Base-by-base conservation (phyloP, 2,329 filamentous ascomycete species). In the Magnaporthiopsis poae region DNA sequence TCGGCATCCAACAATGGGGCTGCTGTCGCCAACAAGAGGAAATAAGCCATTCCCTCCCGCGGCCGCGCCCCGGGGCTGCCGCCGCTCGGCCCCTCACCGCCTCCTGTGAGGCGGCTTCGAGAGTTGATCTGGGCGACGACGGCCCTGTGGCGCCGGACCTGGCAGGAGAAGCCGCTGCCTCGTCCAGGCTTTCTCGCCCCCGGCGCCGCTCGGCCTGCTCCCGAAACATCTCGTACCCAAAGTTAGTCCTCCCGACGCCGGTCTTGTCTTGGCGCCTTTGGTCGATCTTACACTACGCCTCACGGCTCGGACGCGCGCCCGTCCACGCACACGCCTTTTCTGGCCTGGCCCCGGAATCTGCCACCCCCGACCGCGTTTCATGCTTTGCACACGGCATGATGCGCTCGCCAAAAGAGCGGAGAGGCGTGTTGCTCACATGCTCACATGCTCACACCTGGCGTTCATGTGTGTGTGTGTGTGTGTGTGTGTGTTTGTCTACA, bases 11-110 rank as follows among this genome's bases (percentile, higher is more conserved):
- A 69, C 21, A 69, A 69, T 27, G 68, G 68, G n/a, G 39, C 39
- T 3, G 62, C 27, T 3, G 62, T 13, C 13, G 39, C 72, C 64
- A 70, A 73, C 36, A 71, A 69, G 68, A 69, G 62, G 62, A 64
- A 64, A 21, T 64, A 64, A 36, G 5, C 18, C 5, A 21, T 5
- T 5, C 46, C n/a, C 18, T 56, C 46, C 21, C 21, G 15, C 21
- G 46, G 46, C 31, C 46, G 46, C 46, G 46, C 46, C 46, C 46
- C 9, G n/a, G 11, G 21, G 46, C 46, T 56, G 46, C 46, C 46
- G 46, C 46, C 46, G 46, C 21, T 56, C 46, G 46, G n/a, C 46
- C 46, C 46, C 31, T 56, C 46, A 21, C 46, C n/a, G 46, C 46
- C 21, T 56, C 46, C 18, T 2, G 60, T 61, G 60, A 33, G 60